phyloP scores from a whole-genome alignment of 805 yeast species.

The Ogataea dorogensis region DNA sequence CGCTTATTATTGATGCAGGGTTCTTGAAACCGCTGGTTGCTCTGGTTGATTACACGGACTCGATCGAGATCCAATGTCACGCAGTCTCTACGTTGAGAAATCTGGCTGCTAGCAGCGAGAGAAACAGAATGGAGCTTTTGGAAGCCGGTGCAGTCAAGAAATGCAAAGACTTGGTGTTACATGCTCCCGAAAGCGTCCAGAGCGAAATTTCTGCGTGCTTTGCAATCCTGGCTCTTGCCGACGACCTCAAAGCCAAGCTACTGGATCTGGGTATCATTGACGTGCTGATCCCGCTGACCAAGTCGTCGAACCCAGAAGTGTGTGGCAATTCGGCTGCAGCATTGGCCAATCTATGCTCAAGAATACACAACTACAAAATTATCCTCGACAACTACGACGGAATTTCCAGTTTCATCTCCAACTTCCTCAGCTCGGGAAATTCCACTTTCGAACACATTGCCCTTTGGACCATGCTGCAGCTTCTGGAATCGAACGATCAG shows the following conservation, averaged over 20 bases:
- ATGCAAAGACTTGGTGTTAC: conserved; percentile 82
- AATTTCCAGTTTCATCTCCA: conserved; percentile 73
- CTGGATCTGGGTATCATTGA: conserved; percentile 81
- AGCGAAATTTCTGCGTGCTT: conserved; percentile 96
- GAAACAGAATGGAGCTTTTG: conserved; percentile 84
- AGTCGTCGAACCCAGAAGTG: conserved; percentile 85
- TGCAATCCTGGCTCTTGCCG: conserved; percentile 95
- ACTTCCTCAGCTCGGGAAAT: conserved; percentile 79
- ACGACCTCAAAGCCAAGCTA: conserved; percentile 83
- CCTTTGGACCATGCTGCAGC: conserved; percentile 91
- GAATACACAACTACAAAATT: conserved; percentile 79
- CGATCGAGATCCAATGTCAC: conserved; percentile 97
- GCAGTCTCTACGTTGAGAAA: conserved; percentile 95
- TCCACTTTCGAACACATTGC: conserved; percentile 98
- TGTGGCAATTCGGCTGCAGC: conserved; percentile 99
- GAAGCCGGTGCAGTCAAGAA: conserved; percentile 95
- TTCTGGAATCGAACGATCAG: conserved; percentile 79
- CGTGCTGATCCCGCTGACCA: conserved; percentile 88
- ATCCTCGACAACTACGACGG: conserved; percentile 89
- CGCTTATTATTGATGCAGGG: conserved; percentile 94
- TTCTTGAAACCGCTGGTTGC: conserved; percentile 88
- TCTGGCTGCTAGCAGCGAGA: conserved; percentile 92
- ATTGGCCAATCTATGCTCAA: conserved; percentile 88
- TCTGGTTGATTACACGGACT: conserved; percentile 77
- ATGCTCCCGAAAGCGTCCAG: conserved; percentile 89